Evolutionary conservation across 768 basidiomycete species (phyloP).

Genomic region (Suillus occidentalis): DNA sequence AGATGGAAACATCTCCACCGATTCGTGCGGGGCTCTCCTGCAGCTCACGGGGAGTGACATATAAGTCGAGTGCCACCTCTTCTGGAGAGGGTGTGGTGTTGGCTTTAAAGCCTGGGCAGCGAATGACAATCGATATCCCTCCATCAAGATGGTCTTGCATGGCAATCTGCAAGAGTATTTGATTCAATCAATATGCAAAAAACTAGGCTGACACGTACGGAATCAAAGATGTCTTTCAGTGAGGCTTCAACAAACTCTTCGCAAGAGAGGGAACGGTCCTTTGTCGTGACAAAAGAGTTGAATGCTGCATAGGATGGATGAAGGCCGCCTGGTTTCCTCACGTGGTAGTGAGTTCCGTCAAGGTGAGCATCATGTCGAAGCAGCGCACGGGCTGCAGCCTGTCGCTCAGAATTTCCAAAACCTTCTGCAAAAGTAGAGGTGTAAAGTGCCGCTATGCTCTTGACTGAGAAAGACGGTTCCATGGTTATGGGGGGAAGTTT

Average conservation of each 20-base stretch:
- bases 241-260: not conserved
- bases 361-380: slow-evolving; percentile 7
- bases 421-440: not conserved
- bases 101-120: slow-evolving; percentile 4
- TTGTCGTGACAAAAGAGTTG: not conserved
- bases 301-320: slow-evolving; percentile 5
- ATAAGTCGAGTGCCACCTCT: slow-evolving; percentile 10
- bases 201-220: not conserved
- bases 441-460: slow-evolving; percentile 5
- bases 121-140: slow-evolving; percentile 9
- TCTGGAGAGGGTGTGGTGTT: not conserved
- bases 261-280: not conserved
- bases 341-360: slow-evolving; percentile 3
- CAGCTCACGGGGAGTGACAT: slow-evolving; percentile 10
- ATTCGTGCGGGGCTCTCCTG: not conserved
- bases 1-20: slow-evolving; percentile 1
- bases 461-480: not conserved
- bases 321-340: not conserved
- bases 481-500: no score
- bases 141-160: slow-evolving; percentile 15
- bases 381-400: slow-evolving; percentile 4
- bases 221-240: slow-evolving; percentile 6
- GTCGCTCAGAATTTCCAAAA: slow-evolving; percentile 4
- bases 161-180: slow-evolving; percentile 4
- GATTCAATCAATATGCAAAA: not conserved